Evolutionary conservation across 2,329 filamentous ascomycete genomes (phyloP).

Genomic region (Fusarium graminum): DNA sequence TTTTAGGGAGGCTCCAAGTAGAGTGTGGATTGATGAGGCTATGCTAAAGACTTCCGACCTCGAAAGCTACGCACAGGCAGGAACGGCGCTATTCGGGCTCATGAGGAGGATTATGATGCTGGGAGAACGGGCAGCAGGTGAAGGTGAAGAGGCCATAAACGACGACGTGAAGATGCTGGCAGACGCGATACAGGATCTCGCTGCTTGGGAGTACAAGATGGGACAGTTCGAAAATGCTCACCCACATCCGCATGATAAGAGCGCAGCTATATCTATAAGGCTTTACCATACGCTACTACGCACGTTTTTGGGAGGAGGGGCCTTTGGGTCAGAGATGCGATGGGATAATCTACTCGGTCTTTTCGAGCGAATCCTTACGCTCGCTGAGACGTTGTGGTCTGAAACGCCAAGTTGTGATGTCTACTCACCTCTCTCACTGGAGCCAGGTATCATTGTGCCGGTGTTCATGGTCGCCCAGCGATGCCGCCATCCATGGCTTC

Average conservation of each 20-base stretch:
- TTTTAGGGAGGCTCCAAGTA: conserved; percentile 32
- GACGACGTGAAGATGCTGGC: conserved; percentile 4
- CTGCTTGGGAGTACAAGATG: conserved; percentile 46
- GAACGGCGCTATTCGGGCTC: conserved; percentile 39
- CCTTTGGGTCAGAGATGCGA: conserved; percentile 46
- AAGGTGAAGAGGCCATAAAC: not conserved
- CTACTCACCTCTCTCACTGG: conserved; percentile 48
- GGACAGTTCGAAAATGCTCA: conserved; percentile 38
- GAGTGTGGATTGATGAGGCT: conserved; percentile 28
- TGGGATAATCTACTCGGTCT: conserved; percentile 50
- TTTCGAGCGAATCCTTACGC: conserved; percentile 49
- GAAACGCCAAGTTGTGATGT: conserved; percentile 29
- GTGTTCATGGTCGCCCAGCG: conserved; percentile 47
- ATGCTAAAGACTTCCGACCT: conserved; percentile 25
- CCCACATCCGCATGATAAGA: conserved; percentile 18
- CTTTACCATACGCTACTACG: conserved; percentile 51
- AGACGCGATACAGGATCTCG: conserved; percentile 27
- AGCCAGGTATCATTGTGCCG: conserved; percentile 52
- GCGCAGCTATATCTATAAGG: conserved; percentile 42
- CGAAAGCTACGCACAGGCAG: conserved; percentile 44
- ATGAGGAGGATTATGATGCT: conserved; percentile 42
- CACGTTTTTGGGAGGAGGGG: conserved; percentile 32
- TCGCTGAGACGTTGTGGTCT: conserved; percentile 36
- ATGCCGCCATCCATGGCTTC: conserved; percentile 51
- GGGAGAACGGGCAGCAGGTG: conserved; percentile 13